Base-by-base conservation (phyloP, 2,329 filamentous ascomycete genomes). In the Microascus cirrosus region DNA sequence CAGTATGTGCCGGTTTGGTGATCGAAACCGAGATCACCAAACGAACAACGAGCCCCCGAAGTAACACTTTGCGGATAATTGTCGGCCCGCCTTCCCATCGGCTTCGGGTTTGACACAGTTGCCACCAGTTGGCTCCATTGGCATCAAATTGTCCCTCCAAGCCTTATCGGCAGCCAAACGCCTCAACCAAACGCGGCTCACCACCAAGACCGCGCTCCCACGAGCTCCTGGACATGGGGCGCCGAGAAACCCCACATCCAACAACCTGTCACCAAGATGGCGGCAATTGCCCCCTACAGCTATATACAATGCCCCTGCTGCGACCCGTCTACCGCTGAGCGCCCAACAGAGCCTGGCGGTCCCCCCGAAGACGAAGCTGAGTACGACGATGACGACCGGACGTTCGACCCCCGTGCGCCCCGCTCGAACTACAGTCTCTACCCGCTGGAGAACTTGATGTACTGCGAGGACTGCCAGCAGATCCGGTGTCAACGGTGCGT, bases 391-490 rank as follows among this genome's bases (percentile, higher is more conserved):
- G 87, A 90, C 62, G 89, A 90, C 59, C 79, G 81, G 61, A 87
- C 89, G 3, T 96, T 99, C 70, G 89, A 99, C 68, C 91, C 94
- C 2, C 85, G 88, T 65, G 85, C 86, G 60, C 83, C 89, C 18
- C 86, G 92, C 42, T 89, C 94, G 59, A 94, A 91, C 70, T 97
- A 90, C 77, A 92, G 90, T 63, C 78, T 99, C 35, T 96, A 93
- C 68, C 93, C 94, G 1, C 84, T 96, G 52, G 93, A 97, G 67
- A 86, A 96, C 68, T 82, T 99, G 28, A 81, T 97, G 48, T 99
- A 95, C 75, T 99, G 94, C 76, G 93, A 96, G 69, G 94, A 97
- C 70, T 99, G 94, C 71, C 90, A 95, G 69, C 88, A 96, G 71
- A 95, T 97, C 61, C 88, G 94, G 64, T 99, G 94, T 69, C 89